Evolutionary conservation across 2,329 filamentous ascomycete genomes (phyloP), one percentile per base, ranked within the genome.

Genomic region (Botrytis elliptica): DNA sequence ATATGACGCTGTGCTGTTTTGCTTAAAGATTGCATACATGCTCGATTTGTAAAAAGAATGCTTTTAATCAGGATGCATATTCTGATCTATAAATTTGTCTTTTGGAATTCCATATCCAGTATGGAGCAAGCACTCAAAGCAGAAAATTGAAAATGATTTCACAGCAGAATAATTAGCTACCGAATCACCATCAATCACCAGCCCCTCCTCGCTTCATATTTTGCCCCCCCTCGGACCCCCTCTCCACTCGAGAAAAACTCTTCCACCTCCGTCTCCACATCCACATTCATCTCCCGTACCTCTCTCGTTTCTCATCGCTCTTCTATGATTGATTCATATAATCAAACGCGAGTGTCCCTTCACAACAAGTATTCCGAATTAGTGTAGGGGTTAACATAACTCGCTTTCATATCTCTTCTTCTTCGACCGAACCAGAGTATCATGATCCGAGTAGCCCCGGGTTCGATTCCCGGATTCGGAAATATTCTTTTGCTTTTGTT

Each of bases 331-430:
- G 0, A 57, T 57, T 8, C 0, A 57, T 57, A 57, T 16, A 18
- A 1, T 29, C 3, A 29, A 29, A 55, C 3, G 0, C 3, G 7
- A 29, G 0, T 0, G 0, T 0, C 0, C 3, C 7, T 2, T 9
- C n/a, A 33, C 1, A 57, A 57, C n/a, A 57, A 57, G n/a, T 3
- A 57, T 4, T 66, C 64, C 64, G 64, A 66, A 66, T 66, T 66
- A 57, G 52, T 57, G 52, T 57, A 57, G 52, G 52, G 52, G 52
- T 57, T 57, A 57, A 57, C 52, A 57, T 66, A 66, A 66, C 64
- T 66, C 64, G 64, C 64, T 66, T 66, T 66, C 64, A 66, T 22
- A 14, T 4, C 5, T 46, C 63, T 33, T 16, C 40, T 65, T 6
- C 18, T 36, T 12, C 18, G 33, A 0, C 3, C 2, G 29, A 66